phyloP scores from a whole-genome alignment of 2,329 filamentous ascomycete genomes.

The Blastomyces silverae region DNA sequence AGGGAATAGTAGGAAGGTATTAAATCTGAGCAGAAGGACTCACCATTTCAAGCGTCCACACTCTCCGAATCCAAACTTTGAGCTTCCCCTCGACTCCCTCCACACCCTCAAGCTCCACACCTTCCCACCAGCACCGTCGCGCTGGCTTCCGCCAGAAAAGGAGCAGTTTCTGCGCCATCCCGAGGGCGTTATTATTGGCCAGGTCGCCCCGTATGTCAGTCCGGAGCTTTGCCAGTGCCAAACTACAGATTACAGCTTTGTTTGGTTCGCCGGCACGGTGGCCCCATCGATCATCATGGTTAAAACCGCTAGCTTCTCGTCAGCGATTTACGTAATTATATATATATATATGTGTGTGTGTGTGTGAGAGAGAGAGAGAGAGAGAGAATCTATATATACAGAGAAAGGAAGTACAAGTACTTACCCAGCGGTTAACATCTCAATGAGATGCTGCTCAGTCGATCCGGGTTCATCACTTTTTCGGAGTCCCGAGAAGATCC shows the following conservation, averaged over 20 bases:
- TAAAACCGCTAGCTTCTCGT: constrained; percentile 69
- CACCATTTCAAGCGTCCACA: constrained; percentile 97
- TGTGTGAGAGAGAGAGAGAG: too few species aligned
- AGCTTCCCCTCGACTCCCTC: constrained; percentile 85
- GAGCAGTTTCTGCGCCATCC: constrained; percentile 96
- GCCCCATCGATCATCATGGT: constrained; percentile 91
- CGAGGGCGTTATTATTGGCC: constrained; percentile 69
- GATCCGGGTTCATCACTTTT: constrained; percentile 94
- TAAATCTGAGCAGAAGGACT: constrained; percentile 24
- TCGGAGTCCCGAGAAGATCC: constrained; percentile 91
- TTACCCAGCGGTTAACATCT: constrained; percentile 98
- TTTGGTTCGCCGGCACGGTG: constrained; percentile 96
- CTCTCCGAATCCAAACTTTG: constrained; percentile 96
- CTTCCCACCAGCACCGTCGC: constrained; percentile 97
- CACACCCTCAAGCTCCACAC: constrained; percentile 81
- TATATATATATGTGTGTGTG: too few species aligned
- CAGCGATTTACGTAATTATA: not conserved
- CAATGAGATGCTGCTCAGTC: constrained; percentile 95
- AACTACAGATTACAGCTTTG: constrained; percentile 96
- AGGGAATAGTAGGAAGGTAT: too few species aligned
- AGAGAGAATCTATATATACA: not conserved
- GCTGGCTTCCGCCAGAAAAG: constrained; percentile 98
- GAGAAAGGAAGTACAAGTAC: constrained; percentile 30
- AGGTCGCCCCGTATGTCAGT: constrained; percentile 80
- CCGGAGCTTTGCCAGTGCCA: constrained; percentile 83